Base-by-base conservation (phyloP, 2,329 filamentous ascomycete species). In the Claviceps arundinis region DNA sequence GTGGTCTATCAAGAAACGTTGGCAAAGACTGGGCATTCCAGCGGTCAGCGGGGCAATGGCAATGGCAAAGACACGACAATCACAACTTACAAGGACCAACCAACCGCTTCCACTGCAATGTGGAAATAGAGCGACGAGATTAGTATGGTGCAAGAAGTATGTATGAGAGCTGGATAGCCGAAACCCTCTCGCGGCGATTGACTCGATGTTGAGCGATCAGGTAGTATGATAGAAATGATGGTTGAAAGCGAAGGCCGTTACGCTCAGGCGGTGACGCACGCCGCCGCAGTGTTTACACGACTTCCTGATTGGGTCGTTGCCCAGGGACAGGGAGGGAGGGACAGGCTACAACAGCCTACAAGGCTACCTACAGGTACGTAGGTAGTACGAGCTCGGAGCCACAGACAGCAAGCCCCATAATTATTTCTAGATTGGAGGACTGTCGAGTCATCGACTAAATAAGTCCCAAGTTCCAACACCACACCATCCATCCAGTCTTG, bases 41-140 rank as follows among this genome's bases (percentile, higher is more conserved):
- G 54, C 51, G 56, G 68, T 70, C 68, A 70, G 68, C 68, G 64
- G 65, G 67, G 67, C 65, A 66, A 70, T 68, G 34, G 40, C 14
- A 43, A 13, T 68, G 34, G 40, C 14, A 44, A 14, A 47, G 43
- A 51, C 50, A 22, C 11, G 43, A 34, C 30, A 13, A 13, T 16
- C 37, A 30, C 26, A 30, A 30, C 26, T 30, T 30, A 30, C 19
- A 4, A 37, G n/a, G 13, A 44, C 42, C 14, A 44, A 51, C 43
- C 11, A 46, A 51, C 44, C 37, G 19, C 17, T 41, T 51, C 6
- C 42, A 37, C 34, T 30, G 8, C 30, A 44, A 40, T 16, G 19
- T 0, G 26, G 19, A 5, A 4, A 17, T 14, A 16, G 22, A 16
- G 3, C 26, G 26, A 30, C 8, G 8, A 30, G 13, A 24, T 19